phyloP scores from a whole-genome alignment of 2,329 filamentous ascomycete genomes.

The Coniochaeta pulveracea region DNA sequence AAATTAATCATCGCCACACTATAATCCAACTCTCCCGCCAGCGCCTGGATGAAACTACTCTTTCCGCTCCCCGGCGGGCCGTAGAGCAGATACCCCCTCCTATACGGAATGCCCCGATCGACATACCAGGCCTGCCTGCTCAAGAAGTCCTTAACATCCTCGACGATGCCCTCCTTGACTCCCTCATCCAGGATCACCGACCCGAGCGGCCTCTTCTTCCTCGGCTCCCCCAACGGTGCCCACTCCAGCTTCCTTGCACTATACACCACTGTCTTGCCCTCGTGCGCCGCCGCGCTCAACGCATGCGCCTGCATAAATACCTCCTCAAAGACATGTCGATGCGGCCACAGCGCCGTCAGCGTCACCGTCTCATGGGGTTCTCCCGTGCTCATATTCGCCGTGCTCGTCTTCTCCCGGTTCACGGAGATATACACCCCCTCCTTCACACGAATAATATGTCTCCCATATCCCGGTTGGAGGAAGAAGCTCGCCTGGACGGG shows the following conservation, averaged over 20 bases:
- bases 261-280: slow-evolving; percentile 91
- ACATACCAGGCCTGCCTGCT: slow-evolving; percentile 76
- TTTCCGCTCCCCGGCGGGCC: slow-evolving; percentile 88
- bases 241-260: slow-evolving; percentile 77
- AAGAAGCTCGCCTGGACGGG: slow-evolving; percentile 71
- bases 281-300: slow-evolving; percentile 66
- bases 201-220: slow-evolving; percentile 74
- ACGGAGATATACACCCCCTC: slow-evolving; percentile 75
- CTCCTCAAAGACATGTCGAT: slow-evolving; percentile 80
- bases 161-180: slow-evolving; percentile 69
- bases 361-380: slow-evolving; percentile 92
- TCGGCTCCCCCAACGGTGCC: slow-evolving; percentile 72
- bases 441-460: slow-evolving; percentile 77
- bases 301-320: slow-evolving; percentile 81
- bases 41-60: slow-evolving; percentile 89
- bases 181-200: slow-evolving; percentile 82
- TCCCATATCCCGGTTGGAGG: slow-evolving; percentile 82
- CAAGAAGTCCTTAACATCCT: slow-evolving; percentile 75
- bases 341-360: slow-evolving; percentile 80
- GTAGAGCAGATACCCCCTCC: slow-evolving; percentile 78
- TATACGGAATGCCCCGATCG: slow-evolving; percentile 88
- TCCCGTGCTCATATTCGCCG: slow-evolving; percentile 70
- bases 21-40: slow-evolving; percentile 87
- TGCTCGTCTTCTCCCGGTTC: slow-evolving; percentile 73
- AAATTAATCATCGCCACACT: slow-evolving; percentile 88